Percentiles rank a stretch among this genome's conserved stretches.
These are phyloP conservation scores for Firmiana major DNA, from an alignment of 345 rosid species.

Conservation along the genomic window DNA sequence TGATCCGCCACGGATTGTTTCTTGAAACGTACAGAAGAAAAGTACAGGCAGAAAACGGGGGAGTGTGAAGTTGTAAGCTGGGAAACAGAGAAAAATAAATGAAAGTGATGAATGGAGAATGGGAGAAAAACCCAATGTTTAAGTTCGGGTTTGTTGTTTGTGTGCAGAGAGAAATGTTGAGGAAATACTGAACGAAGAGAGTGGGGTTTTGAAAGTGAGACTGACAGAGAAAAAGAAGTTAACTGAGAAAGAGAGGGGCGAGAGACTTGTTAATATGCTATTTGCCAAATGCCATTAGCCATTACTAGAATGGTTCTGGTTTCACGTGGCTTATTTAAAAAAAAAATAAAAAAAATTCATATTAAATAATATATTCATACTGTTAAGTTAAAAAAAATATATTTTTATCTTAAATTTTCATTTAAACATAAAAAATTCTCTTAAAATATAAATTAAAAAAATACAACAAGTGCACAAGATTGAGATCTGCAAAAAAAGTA, in stretches of 20 bases:
- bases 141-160: background rate
- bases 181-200: background rate
- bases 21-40: background rate
- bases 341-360: too few species aligned
- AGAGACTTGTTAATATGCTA: background rate
- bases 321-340: too few species aligned
- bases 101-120: conserved; percentile 1
- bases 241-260: background rate
- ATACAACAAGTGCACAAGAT: too few species aligned
- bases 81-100: background rate
- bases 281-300: background rate
- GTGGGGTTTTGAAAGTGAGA: background rate
- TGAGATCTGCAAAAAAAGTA: too few species aligned
- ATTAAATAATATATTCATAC: too few species aligned
- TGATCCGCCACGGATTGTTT: background rate
- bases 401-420: too few species aligned
- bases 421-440: too few species aligned
- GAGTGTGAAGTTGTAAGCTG: background rate
- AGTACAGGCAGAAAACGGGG: background rate
- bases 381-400: too few species aligned
- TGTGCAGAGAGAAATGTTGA: background rate
- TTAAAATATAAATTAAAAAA: too few species aligned
- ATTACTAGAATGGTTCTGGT: too few species aligned
- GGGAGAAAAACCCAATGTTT: conserved; percentile 1
- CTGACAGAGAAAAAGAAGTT: background rate